Evolutionary conservation across 2,329 filamentous ascomycete genomes (phyloP), one percentile per base, ranked within the genome.

Genomic region (Colletotrichum godetiae): DNA sequence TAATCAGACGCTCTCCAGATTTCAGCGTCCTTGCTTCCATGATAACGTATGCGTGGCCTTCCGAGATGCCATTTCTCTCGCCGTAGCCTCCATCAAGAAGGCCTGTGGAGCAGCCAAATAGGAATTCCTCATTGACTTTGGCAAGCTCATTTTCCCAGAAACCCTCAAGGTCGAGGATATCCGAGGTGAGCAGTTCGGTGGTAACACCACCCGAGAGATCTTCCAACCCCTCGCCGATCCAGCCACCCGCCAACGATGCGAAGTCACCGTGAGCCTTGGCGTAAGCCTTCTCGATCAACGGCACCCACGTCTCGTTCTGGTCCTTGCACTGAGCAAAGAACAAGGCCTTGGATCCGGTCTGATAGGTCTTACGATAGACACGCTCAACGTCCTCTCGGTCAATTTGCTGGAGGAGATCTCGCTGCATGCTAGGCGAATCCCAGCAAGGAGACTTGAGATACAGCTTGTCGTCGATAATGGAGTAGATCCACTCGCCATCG

Each of bases 401-500:
- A 60, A 94, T 91, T 78, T 95, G 92, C 77, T 95, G 90, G 79
- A 95, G 89, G 29, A 95, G 86, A 67, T 93, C 89, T 52, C 94
- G 90, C 79, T 95, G 93, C 80, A 93, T 88, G 63, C 93, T 92
- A 1, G 91, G 92, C 42, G 94, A 93, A 76, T 97, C 94, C 85
- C 94, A 97, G 79, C 93, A 92, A 5, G 94, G 93, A 1, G 93
- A 94, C 73, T 92, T 94, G 22, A 97, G 88, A 80, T 94, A 97
- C 3, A 98, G 87, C 82, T 97, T 97, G 82, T 98, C 95, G 79
- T 98, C 95, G 72, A 98, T 91, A 74, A 98, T 95, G 71, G 94
- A 95, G 77, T 95, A 95, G 69, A 96, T 93, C 95, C 95, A 98
- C 82, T 97, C 94, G 66, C 95, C 95, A 78, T 97, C 95, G 80